Evolutionary conservation across 306 rosid genomes (phyloP).

Genomic region (Quillaja saponaria): DNA sequence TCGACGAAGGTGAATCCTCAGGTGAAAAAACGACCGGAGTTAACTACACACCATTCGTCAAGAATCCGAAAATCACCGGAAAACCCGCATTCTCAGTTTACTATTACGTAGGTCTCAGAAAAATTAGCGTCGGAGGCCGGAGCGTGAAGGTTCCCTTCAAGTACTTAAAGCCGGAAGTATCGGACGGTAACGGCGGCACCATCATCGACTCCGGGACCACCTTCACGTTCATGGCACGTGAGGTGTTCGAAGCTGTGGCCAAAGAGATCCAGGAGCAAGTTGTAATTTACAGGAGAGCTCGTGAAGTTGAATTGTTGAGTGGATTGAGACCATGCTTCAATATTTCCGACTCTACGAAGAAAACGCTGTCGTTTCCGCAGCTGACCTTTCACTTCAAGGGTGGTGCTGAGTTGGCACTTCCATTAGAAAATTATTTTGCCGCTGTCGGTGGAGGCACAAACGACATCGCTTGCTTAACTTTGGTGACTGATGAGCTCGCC

Average conservation of each 20-base stretch:
- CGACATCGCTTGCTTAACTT: background rate
- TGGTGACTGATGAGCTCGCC: constrained; percentile 1
- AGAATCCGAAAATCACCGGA: background rate
- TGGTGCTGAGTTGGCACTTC: constrained; percentile 11
- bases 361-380: background rate
- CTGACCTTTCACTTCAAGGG: constrained; percentile 16
- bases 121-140: constrained; percentile 5
- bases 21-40: background rate
- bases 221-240: constrained; percentile 13
- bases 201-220: constrained; percentile 17
- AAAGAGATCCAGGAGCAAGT: background rate
- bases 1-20: background rate
- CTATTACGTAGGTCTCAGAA: constrained; percentile 2
- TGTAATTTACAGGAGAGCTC: background rate
- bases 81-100: background rate
- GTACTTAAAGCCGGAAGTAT: background rate
- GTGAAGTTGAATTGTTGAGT: background rate
- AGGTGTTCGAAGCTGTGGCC: background rate
- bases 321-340: constrained; percentile 7
- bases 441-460: background rate
- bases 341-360: background rate
- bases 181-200: background rate
- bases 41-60: background rate
- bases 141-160: background rate
- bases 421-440: background rate